Base-by-base conservation (phyloP, 345 rosid genomes). In the Aurinia saxatilis region DNA sequence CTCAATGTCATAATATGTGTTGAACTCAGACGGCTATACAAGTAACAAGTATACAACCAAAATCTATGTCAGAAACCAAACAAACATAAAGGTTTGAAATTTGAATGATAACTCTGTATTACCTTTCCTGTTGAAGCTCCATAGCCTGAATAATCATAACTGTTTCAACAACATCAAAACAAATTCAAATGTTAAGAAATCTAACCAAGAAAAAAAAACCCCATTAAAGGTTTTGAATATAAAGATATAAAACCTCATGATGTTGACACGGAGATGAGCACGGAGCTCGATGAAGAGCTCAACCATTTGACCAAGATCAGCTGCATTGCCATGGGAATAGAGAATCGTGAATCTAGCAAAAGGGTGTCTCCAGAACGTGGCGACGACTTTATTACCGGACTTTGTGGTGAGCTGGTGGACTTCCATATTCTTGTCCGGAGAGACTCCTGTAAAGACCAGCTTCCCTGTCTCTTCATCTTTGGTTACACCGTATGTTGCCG, bases 131-230 rank as follows among this genome's bases (percentile, higher is more conserved):
- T 77, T 52, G 99, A 93, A 60, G 80, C 97, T 72, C 99, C 99
- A 70, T 93, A 93, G 58, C 99, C 99, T n/a, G 99, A 90, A 83
- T 93, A 93, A 68, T 93, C 99, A 70, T 93, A 93, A 79, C 99
- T 93, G 89, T 63, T 63, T 27, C 23, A 30, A 37, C 8, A 15
- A 8, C 48, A 47, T 2, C 7, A 8, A 1, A 42, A 46, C 2
- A 31, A 5, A 70, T 8, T 10, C 29, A 15, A 39, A 49, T 34
- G 39, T 23, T 29, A 15, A 70, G 68, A 21, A 72, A 66, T 41
- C 54, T 51, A 57, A 66, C 15, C 30, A 3, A 3, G 6, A 2
- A 41, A 18, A 30, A 35, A 18, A n/a, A n/a, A n/a, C n/a, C 47
- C 42, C 44, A 72, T 15, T 2, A 4, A 63, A 67, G 10, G 1